Conservation (phyloP, 257 asterid species). For the Ilex asprella region DNA sequence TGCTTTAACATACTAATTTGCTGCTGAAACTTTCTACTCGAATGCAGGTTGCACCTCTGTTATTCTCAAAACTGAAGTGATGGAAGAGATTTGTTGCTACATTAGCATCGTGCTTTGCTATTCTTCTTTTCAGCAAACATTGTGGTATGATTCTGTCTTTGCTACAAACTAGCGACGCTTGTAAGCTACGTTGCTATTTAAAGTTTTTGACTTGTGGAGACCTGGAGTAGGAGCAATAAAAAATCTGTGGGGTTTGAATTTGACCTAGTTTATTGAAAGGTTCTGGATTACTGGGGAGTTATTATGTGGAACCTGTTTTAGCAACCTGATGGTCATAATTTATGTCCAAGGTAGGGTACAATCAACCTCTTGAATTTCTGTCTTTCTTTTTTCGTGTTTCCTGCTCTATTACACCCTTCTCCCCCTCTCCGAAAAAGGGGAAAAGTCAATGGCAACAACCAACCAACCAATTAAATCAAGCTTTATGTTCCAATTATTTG, state of each 20-base stretch:
- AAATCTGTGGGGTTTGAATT: slow-evolving; percentile 16
- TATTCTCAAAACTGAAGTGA: slow-evolving; percentile 50
- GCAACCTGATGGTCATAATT: no score
- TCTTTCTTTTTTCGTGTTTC: no score
- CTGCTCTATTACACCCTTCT: no score
- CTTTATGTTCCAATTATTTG: no score
- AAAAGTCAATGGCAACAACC: no score
- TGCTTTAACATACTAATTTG: no score
- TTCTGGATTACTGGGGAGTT: no score
- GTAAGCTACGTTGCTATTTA: slow-evolving; percentile 14
- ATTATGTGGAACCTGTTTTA: no score
- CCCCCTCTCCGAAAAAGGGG: no score
- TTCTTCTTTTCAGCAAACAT: slow-evolving; percentile 10
- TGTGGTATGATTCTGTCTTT: slow-evolving; percentile 15
- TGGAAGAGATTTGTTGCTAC: slow-evolving; percentile 14
- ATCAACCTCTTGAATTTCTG: no score
- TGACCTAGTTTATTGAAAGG: background rate
- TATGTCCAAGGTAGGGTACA: no score
- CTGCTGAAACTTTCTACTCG: background rate
- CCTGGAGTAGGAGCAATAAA: slow-evolving; percentile 24
- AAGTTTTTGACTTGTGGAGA: slow-evolving; percentile 20
- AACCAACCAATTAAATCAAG: no score
- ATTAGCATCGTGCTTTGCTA: slow-evolving; percentile 11
- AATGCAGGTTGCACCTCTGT: slow-evolving; percentile 35
- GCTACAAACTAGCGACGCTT: background rate